Evolutionary conservation across 2,329 filamentous ascomycete genomes (phyloP), one percentile per base, ranked within the genome.

Genomic region (Arthrobotrys pseudoclavata): DNA sequence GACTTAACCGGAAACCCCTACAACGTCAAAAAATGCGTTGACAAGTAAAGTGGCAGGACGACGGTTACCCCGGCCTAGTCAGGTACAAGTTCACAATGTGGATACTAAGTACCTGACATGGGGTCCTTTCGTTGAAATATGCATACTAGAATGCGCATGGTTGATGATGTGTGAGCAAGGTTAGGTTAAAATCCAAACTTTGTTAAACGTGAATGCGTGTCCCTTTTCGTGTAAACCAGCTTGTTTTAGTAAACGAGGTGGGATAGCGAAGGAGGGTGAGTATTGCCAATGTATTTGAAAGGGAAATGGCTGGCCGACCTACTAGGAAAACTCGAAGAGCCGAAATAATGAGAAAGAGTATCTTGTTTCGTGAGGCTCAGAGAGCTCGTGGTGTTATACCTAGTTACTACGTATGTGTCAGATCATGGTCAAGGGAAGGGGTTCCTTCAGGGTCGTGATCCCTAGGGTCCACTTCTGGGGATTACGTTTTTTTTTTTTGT

Each of bases 191-290:
- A 57, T 57, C 29, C 29, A 22, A 57, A 37, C 2, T 57, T n/a
- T 37, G 52, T 57, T 57, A 20, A 57, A 34, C 29, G 29, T 55
- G 52, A 15, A 57, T 4, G 18, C 18, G 12, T 57, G 52, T 57
- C n/a, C 15, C n/a, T 57, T 34, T 37, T 60, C 55, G 55, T 60
- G 10, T 24, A 20, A 26, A 60, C 47, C 24, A 68, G 61, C 69
- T 68, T 74, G 69, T 68, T 67, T 74, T 74, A 66, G 24, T 45
- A 67, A 48, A 64, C 61, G 69, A 64, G 29, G 22, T n/a, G n/a
- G 26, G 37, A 47, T 42, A 40, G 31, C 31, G 37, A 50, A 47
- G 37, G 26, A 10, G 9, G 26, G 40, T 62, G 57, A 15, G 15
- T n/a, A 45, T 26, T 45, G 4, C 1, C 3, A 9, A 12, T 45